Conservation (phyloP, 1,284 basidiomycete genomes). For the Pholiota adiposa region DNA sequence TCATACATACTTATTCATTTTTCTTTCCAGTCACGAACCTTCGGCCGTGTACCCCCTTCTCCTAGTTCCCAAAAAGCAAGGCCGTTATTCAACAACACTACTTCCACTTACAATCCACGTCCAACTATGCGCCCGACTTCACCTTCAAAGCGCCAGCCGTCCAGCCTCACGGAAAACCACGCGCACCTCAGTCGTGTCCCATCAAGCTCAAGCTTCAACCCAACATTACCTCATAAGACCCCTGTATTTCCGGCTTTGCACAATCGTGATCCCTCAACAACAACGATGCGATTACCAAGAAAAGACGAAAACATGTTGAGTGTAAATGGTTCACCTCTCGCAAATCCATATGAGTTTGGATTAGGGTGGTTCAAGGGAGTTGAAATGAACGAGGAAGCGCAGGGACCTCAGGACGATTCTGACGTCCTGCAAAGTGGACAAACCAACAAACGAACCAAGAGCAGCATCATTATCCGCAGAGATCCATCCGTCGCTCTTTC, state of each 20-base stretch:
- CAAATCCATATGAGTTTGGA: conserved; percentile 70
- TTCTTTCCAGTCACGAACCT: conserved; percentile 36
- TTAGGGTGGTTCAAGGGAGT: conserved; percentile 51
- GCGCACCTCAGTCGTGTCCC: conserved; percentile 49
- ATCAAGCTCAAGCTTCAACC: conserved; percentile 74
- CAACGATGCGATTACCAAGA: conserved; percentile 54
- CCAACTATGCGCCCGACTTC: conserved; percentile 49
- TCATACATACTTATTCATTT: neutral
- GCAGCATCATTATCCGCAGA: conserved; percentile 64
- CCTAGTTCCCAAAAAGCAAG: conserved; percentile 59
- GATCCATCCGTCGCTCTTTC: conserved; percentile 54
- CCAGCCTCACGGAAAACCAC: conserved; percentile 29
- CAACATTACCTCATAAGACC: conserved; percentile 60
- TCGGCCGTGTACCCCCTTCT: conserved; percentile 45
- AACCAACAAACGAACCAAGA: conserved; percentile 53
- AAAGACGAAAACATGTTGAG: conserved; percentile 76
- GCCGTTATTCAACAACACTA: conserved; percentile 41
- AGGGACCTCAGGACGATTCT: conserved; percentile 27
- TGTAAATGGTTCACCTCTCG: conserved; percentile 76
- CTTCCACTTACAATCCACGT: conserved; percentile 34
- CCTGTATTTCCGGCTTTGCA: conserved; percentile 55
- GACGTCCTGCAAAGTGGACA: conserved; percentile 20
- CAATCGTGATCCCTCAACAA: conserved; percentile 20
- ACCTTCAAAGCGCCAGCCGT: conserved; percentile 47
- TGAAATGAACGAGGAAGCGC: conserved; percentile 37